phyloP scores from a whole-genome alignment of 2,329 filamentous ascomycete species.

The Hypoxylon sp. region DNA sequence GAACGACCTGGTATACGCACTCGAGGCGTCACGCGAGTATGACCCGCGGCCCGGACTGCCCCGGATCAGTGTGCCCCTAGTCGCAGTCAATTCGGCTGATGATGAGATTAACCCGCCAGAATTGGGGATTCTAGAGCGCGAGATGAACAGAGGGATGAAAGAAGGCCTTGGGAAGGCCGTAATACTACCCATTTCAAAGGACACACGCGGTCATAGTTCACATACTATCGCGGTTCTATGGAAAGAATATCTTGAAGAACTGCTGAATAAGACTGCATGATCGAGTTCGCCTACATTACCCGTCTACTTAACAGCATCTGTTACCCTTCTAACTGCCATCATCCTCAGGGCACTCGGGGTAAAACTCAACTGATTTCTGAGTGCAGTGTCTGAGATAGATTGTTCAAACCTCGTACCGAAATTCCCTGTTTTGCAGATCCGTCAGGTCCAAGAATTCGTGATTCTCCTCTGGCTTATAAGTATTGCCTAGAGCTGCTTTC shows the following conservation, averaged over 20 bases:
- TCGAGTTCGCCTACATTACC: not conserved
- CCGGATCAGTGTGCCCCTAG: conserved; percentile 35
- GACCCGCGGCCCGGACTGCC: conserved; percentile 46
- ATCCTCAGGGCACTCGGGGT: not conserved
- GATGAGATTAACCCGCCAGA: not conserved
- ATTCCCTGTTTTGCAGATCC: conserved; percentile 50
- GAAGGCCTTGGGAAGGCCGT: not conserved
- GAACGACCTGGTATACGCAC: conserved; percentile 45
- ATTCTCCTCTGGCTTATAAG: conserved; percentile 51
- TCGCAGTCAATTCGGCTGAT: not conserved
- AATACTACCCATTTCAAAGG: not conserved
- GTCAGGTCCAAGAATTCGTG: conserved; percentile 54
- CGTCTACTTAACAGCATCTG: not conserved
- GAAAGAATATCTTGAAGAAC: conserved; percentile 23
- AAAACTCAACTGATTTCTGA: not conserved
- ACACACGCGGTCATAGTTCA: conserved; percentile 41
- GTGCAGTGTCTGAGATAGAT: not conserved
- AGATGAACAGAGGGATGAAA: not conserved
- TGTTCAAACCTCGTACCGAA: conserved; percentile 45
- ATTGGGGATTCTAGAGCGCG: not conserved
- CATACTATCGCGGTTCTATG: conserved; percentile 42
- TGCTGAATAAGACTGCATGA: conserved; percentile 5
- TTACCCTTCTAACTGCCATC: not conserved
- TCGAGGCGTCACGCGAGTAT: conserved; percentile 48
- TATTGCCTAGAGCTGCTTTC: conserved; percentile 47